Evolutionary conservation across 257 asterid species (phyloP).

Genomic region (Primulina huaijiensis): DNA sequence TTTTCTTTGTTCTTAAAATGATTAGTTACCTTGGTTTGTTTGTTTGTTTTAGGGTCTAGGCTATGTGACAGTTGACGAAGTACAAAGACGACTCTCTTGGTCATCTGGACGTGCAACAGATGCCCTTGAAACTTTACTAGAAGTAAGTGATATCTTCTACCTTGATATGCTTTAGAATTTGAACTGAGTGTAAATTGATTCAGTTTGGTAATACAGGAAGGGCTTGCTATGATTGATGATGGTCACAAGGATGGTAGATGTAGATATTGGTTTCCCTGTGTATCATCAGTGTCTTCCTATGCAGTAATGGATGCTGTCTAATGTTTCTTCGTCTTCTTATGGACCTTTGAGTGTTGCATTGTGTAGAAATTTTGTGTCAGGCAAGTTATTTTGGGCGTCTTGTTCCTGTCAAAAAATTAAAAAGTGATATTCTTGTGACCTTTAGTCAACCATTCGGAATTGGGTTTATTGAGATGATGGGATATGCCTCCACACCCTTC

Average conservation of each 20-base stretch:
- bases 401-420: not conserved
- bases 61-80: slow-evolving; percentile 84
- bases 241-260: slow-evolving; percentile 73
- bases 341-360: no score
- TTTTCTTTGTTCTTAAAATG: not conserved
- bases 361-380: not conserved
- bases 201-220: slow-evolving; percentile 54
- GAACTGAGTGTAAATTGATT: not conserved
- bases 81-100: slow-evolving; percentile 79
- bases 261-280: slow-evolving; percentile 89
- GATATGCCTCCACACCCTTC: not conserved
- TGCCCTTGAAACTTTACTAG: slow-evolving; percentile 85
- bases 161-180: not conserved
- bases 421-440: not conserved
- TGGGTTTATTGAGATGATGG: not conserved
- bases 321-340: slow-evolving; percentile 22
- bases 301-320: slow-evolving; percentile 39
- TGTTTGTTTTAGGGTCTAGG: slow-evolving; percentile 70
- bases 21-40: not conserved
- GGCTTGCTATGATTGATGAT: slow-evolving; percentile 88
- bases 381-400: not conserved
- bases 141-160: slow-evolving; percentile 46
- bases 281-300: slow-evolving; percentile 62
- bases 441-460: no score
- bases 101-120: slow-evolving; percentile 87